Base-by-base conservation (phyloP, 257 asterid species). In the Cordia subcordata region DNA sequence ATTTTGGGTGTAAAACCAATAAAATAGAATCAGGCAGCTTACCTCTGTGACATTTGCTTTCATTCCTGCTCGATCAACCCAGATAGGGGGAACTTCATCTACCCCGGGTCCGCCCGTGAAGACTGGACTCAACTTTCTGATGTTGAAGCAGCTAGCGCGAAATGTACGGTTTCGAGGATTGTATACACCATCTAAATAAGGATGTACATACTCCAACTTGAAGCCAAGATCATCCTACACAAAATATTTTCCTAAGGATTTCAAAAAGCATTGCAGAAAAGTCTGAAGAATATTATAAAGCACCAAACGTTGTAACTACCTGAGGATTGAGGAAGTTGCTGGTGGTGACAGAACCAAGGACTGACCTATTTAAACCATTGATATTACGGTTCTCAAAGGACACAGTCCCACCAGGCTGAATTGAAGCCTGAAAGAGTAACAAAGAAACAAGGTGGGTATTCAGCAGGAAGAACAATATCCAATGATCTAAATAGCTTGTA, bases 351-450 rank as follows among this genome's bases (percentile, higher is more conserved):
- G 99, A 80, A 73, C 99, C 99, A 71, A 83, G 92, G 66, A 93
- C 75, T 52, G 99, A 93, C 77, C 99, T 84, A 67, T 93, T 93
- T 72, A 93, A 65, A 45, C 99, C 99, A 13, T 82, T 77, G 67
- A 93, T 78, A 65, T 93, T 93, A 40, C 99, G 78, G 74, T 93
- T 96, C 81, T 93, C 99, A 62, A 89, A 93, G 46, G 99, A 93
- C 67, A 93, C 96, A 53, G 97, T 83, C 65, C 99, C 99, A 62
- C 99, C 99, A 19, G 99, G 99, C 76, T 89, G 99, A 65, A 93
- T 72, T 49, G 99, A 89, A 74, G 99, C 96, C 99, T 93, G 79
- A 58, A 68, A 46, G 67, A 83, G 66, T 65, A 53, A 50, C 49
- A 46, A 68, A 39, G 64, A 73, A 59, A 33, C 21, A 49, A 49